Conservation (phyloP, 2,329 filamentous ascomycete genomes). For the Triangularia verruculosa region DNA sequence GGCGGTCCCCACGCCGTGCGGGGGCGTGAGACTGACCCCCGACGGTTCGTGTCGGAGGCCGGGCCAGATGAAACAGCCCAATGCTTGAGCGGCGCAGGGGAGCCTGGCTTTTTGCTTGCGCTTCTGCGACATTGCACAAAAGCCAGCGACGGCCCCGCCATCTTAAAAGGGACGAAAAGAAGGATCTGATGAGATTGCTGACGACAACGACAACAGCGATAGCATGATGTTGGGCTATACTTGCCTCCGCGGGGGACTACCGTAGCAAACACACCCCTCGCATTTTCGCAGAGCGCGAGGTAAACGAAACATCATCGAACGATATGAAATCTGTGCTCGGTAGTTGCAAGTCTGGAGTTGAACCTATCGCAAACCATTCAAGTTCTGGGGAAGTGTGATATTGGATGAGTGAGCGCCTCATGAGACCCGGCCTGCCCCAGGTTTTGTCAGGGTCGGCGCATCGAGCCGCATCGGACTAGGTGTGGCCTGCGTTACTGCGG, state of each 20-base stretch:
- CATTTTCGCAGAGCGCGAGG: not conserved
- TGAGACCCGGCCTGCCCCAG: slow-evolving; percentile 2
- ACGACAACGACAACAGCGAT: not conserved
- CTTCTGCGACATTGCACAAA: not conserved
- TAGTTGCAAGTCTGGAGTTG: not conserved
- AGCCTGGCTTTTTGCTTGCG: not conserved
- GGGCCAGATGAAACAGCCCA: slow-evolving; percentile 28
- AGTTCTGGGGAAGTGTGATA: slow-evolving; percentile 7
- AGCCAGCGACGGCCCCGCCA: not conserved
- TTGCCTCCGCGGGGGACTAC: not conserved
- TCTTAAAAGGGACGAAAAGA: not conserved
- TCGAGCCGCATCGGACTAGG: not conserved
- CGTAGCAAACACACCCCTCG: not conserved
- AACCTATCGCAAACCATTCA: not conserved
- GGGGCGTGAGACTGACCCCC: slow-evolving; percentile 33
- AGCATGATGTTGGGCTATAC: not conserved
- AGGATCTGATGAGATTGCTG: not conserved
- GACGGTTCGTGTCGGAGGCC: slow-evolving; percentile 32
- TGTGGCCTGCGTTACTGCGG: not conserved
- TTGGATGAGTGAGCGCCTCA: slow-evolving; percentile 1
- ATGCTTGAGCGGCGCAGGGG: slow-evolving; percentile 10
- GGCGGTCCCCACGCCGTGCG: slow-evolving; percentile 19
- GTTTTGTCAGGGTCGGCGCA: not conserved
- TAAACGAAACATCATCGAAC: not conserved
- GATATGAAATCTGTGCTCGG: not conserved